Base-by-base conservation (phyloP, 2,329 filamentous ascomycete species). In the Pochonia chlamydosporia region DNA sequence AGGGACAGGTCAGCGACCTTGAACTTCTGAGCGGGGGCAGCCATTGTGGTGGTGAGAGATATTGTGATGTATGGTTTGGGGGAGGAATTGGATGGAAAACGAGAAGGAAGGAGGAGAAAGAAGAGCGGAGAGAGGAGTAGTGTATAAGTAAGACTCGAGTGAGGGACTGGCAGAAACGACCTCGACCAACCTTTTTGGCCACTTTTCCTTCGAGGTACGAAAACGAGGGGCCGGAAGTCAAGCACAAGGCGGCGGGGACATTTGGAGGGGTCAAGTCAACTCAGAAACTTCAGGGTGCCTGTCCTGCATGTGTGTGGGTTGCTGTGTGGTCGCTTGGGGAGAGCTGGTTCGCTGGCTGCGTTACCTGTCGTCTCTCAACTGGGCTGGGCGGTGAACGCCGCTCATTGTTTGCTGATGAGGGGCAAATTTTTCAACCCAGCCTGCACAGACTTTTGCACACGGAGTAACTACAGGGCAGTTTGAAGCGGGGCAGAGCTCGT, bases 1-100 rank as follows among this genome's bases (percentile, higher is more conserved):
- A 97, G 85, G 70, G 87, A 89, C 71, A 97, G 87, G 82, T 97
- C 93, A 67, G 92, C 90, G 77, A 99, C 92, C 88, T 96, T 96
- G 86, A 89, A 95, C 75, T 88, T 92, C 73, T 85, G 76, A 68
- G 90, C 90, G 75, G 90, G 90, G 65, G 88, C 87, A 80, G 79
- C 71, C 80, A 84, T 50, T 41, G 23, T 48, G 45, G 44, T 83
- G 61, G 59, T 76, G 65, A 51, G 51, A 50, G 51, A 48, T 49
- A 41, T 14, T 43, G 51, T 54, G 48, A 24, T 40, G 49, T 46
- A 46, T 20, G 37, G 35, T 8, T 18, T 20, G 50, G 50, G 51
- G 49, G 43, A 44, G 47, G 43, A 40, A 24, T 46, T 49, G 31
- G 41, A 56, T 45, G 30, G 42, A 33, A 49, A 48, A 42, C 46